A percentile compares a stretch with the other conserved stretches of the same genome.
Conservation (phyloP, 345 rosid species). For the Hevea brasiliensis region DNA sequence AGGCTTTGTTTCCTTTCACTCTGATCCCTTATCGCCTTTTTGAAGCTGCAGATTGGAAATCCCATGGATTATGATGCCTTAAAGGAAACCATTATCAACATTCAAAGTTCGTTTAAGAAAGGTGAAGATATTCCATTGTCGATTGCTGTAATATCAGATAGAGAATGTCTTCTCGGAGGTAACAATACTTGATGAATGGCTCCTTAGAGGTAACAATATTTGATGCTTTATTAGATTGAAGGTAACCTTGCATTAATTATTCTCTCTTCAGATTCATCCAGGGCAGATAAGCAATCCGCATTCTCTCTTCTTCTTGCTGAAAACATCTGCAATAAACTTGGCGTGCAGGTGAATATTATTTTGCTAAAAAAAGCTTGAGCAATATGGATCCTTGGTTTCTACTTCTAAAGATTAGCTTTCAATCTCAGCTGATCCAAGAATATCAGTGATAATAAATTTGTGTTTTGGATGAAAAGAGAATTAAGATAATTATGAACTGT, state of each 20-base stretch:
- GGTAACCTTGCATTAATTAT: conserved; percentile 18
- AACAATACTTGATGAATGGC: conserved; percentile 11
- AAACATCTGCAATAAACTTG: conserved; percentile 78
- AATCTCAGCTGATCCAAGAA: not conserved
- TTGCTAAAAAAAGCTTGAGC: not conserved
- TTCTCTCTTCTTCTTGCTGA: conserved; percentile 93
- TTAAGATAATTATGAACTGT: conserved; percentile 12
- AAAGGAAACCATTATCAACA: conserved; percentile 57
- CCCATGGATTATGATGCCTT: conserved; percentile 75
- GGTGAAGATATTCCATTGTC: conserved; percentile 62
- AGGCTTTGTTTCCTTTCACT: conserved; percentile 8
- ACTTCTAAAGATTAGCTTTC: conserved; percentile 6
- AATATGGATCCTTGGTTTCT: conserved; percentile 3
- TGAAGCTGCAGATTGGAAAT: conserved; percentile 69
- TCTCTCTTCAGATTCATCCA: conserved; percentile 66
- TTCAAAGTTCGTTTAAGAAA: conserved; percentile 52
- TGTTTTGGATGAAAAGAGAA: conserved; percentile 5
- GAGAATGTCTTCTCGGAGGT: conserved; percentile 89
- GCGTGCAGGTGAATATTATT: conserved; percentile 58
- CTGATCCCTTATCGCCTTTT: conserved; percentile 17
- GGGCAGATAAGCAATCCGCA: conserved; percentile 89
- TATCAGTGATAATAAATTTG: not conserved
- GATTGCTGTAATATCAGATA: conserved; percentile 77
- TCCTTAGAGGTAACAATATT: conserved; percentile 6
- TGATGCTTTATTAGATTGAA: conserved; percentile 15